Conservation (phyloP, 2,329 filamentous ascomycete genomes). For the Phymatotrichopsis omnivora region DNA sequence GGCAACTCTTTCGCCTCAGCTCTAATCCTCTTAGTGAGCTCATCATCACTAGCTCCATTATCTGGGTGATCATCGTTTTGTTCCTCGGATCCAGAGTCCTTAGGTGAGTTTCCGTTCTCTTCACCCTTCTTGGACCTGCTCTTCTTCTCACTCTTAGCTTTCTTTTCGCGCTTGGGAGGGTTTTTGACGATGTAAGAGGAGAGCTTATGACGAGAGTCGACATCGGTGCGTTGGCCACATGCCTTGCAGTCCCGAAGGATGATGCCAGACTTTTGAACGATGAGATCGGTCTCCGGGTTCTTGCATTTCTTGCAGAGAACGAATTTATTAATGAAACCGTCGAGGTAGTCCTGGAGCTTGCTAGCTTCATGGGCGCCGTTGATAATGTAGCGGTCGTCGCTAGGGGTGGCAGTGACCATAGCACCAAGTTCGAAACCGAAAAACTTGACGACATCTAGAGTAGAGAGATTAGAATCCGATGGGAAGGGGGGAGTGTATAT, state of each 20-base stretch:
- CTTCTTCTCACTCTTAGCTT: slow-evolving; percentile 86
- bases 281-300: slow-evolving; percentile 95
- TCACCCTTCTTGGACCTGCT: slow-evolving; percentile 55
- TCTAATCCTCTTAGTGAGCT: slow-evolving; percentile 68
- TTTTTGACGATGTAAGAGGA: slow-evolving; percentile 97
- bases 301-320: slow-evolving; percentile 99
- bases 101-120: slow-evolving; percentile 41
- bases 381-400: slow-evolving; percentile 99
- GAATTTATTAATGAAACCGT: slow-evolving; percentile 97
- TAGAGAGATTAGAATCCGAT: slow-evolving; percentile 15
- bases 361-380: slow-evolving; percentile 91
- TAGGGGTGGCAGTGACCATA: slow-evolving; percentile 94
- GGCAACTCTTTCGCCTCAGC: slow-evolving; percentile 63
- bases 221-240: slow-evolving; percentile 84
- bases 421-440: slow-evolving; percentile 98
- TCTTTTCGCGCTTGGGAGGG: slow-evolving; percentile 84
- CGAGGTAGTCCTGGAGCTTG: slow-evolving; percentile 96
- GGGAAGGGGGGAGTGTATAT: too few species aligned
- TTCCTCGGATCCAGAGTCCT: slow-evolving; percentile 43
- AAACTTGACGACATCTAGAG: slow-evolving; percentile 84
- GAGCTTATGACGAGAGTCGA: slow-evolving; percentile 88
- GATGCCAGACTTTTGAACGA: slow-evolving; percentile 74
- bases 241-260: slow-evolving; percentile 98
- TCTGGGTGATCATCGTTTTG: slow-evolving; percentile 43
- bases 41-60: slow-evolving; percentile 78